Evolutionary conservation across 2,329 filamentous ascomycete genomes (phyloP), one percentile per base, ranked within the genome.

Genomic region (Clonostachys chloroleuca): DNA sequence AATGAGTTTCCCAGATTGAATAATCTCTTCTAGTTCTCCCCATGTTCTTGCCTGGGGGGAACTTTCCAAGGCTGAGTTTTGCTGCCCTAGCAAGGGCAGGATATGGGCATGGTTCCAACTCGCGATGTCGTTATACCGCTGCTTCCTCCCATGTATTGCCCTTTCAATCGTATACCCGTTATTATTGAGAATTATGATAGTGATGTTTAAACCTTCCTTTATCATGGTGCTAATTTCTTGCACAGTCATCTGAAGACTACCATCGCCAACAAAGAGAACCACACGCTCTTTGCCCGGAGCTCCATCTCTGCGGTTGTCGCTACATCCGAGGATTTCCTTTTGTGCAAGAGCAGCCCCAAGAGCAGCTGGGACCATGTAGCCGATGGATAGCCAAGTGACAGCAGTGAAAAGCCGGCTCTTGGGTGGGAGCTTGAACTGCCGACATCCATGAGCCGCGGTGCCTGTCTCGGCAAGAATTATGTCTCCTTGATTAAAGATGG

Each of bases 151-250:
- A 65, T 95, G 90, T 58, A 95, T 95, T 63, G 82, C 87, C 33
- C 91, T 83, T 69, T 96, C 91, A 63, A 95, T 94, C 10, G 90
- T 94, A 69, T 87, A 95, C 12, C 91, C 91, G 37, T 92, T 82
- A 63, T 95, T 95, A 74, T 87, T 90, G 55, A 95, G 86, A 52
- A 94, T 76, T 63, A 95, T 92, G 52, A 95, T 84, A 58, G 91
- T 92, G 18, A 88, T 81, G 51, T 85, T 84, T 48, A 95, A 71
- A 20, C 79, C 75, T 50, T 88, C 83, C 34, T 84, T 79, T 52
- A 95, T 80, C 78, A 95, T 92, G 12, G 89, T 94, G 64, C 83
- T 87, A 52, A 95, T 62, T 66, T 94, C 90, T 62, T 95, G 90
- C 0, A 81, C 85, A 0, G 89, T 95, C 49, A 95, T 75, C 63